Base-by-base conservation (phyloP, 148 eudicot genomes). In the Persicaria maculosa region DNA sequence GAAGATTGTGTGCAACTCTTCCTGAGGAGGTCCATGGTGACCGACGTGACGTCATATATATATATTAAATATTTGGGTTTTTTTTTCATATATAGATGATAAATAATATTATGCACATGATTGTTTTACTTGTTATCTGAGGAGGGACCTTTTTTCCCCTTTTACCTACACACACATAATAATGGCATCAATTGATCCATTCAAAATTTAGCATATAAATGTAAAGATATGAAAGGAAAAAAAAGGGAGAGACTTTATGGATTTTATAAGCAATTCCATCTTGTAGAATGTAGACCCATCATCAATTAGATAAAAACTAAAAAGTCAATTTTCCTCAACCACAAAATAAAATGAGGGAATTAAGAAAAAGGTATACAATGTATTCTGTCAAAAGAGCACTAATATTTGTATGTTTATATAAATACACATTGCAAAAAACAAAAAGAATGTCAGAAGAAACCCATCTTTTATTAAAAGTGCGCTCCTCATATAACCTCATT, bases 371-470 rank as follows among this genome's bases (percentile, higher is more conserved):
- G 8, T 65, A 15, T 1, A 14, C 40, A 40, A 17, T 65, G 47
- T 65, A 40, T 65, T 65, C 70, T 65, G 70, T 17, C 20, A 65
- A 65, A 36, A 14, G 46, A 31, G 70, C 70, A 65, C 70, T 65
- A 43, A 62, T 16, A 25, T 62, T 31, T 2, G 52, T 48, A 48
- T 8, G 12, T 8, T 48, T 48, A 12, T 4, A 48, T 62, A 36
- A n/a, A 62, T 62, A 62, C 45, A 62, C 68, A 31, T 62, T 62
- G 68, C 68, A 62, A 31, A 11, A 62, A 31, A 36, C n/a, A 44
- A 62, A 65, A 65, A 65, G 47, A 65, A 65, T 65, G 20, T 65
- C 70, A 65, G 70, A 65, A 65, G 46, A 43, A 65, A 1, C 19
- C 17, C 8, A 48, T 12, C 15, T 12, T 65, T 65, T 65, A 14